Percentiles rank a stretch among this genome's conserved stretches.
Conservation (phyloP, 768 basidiomycete species). For the Tricholomella constricta region DNA sequence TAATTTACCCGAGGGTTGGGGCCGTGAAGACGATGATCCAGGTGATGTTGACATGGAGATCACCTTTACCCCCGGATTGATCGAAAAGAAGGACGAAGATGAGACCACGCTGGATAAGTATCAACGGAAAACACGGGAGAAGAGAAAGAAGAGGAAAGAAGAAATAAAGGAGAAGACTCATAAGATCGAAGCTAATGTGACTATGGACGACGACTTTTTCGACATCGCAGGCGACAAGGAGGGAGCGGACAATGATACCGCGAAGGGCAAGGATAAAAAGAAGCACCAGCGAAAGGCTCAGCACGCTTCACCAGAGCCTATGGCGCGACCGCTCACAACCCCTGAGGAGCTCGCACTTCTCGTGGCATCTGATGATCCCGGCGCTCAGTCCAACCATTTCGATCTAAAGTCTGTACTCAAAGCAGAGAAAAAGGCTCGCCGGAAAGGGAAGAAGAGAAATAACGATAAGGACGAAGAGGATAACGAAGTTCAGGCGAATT, state of each 20-base stretch:
- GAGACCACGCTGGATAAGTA: slow-evolving; percentile 91
- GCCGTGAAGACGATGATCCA: slow-evolving; percentile 41
- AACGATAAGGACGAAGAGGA: slow-evolving; percentile 42
- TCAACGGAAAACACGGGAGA: slow-evolving; percentile 87
- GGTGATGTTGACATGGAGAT: slow-evolving; percentile 88
- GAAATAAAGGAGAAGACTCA: slow-evolving; percentile 48
- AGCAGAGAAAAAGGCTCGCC: slow-evolving; percentile 68
- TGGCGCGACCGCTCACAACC: slow-evolving; percentile 45
- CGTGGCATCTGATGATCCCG: slow-evolving; percentile 53
- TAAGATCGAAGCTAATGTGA: slow-evolving; percentile 20
- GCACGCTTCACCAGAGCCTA: slow-evolving; percentile 13
- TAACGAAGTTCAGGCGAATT: slow-evolving; percentile 77
- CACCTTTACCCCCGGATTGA: slow-evolving; percentile 89
- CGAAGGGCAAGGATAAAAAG: slow-evolving; percentile 3
- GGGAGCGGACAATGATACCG: slow-evolving; percentile 20
- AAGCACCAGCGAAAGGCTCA: slow-evolving; percentile 19
- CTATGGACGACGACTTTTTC: slow-evolving; percentile 71
- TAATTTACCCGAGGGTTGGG: slow-evolving; percentile 87
- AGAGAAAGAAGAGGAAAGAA: slow-evolving; percentile 78
- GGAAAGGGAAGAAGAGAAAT: slow-evolving; percentile 44
- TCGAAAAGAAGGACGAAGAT: slow-evolving; percentile 56
- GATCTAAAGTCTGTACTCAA: slow-evolving; percentile 87
- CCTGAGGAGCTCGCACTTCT: slow-evolving; percentile 69
- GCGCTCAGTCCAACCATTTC: slow-evolving; percentile 74
- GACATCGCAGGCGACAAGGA: slow-evolving; percentile 49